These are phyloP conservation scores for Fomitopsis serialis DNA, from an alignment of 768 basidiomycete species.

Conservation along the genomic window DNA sequence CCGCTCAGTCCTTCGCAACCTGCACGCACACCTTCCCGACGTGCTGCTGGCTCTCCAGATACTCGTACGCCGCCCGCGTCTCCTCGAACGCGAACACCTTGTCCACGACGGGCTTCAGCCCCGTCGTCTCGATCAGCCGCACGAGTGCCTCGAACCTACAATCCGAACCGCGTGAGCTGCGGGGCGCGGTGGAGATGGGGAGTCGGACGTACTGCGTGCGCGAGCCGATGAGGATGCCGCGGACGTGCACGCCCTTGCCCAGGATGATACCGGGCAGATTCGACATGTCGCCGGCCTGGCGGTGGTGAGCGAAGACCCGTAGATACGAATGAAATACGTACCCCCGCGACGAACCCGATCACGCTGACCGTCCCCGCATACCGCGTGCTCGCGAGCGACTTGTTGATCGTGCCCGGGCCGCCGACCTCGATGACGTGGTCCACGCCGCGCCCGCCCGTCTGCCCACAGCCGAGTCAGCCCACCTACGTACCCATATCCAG, in stretches of 20 bases:
- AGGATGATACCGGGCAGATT: slow-evolving; percentile 12
- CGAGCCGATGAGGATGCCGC: slow-evolving; percentile 52
- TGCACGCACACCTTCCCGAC: slow-evolving; percentile 59
- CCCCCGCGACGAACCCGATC: slow-evolving; percentile 46
- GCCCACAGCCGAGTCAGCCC: neutral
- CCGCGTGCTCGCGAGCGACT: slow-evolving; percentile 34
- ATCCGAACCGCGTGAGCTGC: neutral
- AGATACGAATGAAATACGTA: slow-evolving; percentile 22
- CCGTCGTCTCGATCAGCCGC: slow-evolving; percentile 37
- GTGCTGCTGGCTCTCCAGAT: slow-evolving; percentile 49
- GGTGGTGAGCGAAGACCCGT: slow-evolving; percentile 20
- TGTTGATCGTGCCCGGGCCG: slow-evolving; percentile 44
- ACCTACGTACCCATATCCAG: neutral
- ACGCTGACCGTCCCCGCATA: slow-evolving; percentile 40
- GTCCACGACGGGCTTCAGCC: slow-evolving; percentile 47
- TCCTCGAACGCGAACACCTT: slow-evolving; percentile 55
- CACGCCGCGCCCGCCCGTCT: slow-evolving; percentile 27
- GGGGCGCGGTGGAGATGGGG: neutral
- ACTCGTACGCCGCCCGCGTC: slow-evolving; percentile 44
- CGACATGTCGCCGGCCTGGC: slow-evolving; percentile 13
- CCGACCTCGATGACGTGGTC: slow-evolving; percentile 47
- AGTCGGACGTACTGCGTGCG: slow-evolving; percentile 43
- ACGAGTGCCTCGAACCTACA: slow-evolving; percentile 51
- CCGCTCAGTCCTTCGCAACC: slow-evolving; percentile 24
- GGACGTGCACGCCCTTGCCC: slow-evolving; percentile 28